Evolutionary conservation across 352 stramenopile species (phyloP).

Genomic region (Phytopythium chamaehyphon): DNA sequence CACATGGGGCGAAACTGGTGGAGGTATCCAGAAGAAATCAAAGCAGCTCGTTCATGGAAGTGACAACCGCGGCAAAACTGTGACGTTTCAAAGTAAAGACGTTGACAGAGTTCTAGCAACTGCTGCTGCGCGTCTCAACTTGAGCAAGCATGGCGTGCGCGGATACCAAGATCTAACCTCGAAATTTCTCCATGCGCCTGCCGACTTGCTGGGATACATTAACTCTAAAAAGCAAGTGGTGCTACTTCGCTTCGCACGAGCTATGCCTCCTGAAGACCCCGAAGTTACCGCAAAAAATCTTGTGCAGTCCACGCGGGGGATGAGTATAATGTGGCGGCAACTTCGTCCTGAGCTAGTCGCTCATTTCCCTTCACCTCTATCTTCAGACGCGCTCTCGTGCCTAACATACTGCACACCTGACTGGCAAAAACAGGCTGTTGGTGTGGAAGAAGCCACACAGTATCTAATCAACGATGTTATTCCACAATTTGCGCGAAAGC

Average conservation of each 20-base stretch:
- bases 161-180: constrained; percentile 87
- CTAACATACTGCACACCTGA: constrained; percentile 87
- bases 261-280: constrained; percentile 88
- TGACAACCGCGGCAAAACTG: constrained; percentile 74
- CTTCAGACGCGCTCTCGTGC: constrained; percentile 77
- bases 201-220: constrained; percentile 81
- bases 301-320: constrained; percentile 61
- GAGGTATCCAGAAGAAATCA: constrained; percentile 45
- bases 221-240: constrained; percentile 48
- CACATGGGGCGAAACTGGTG: constrained; percentile 57
- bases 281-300: constrained; percentile 68
- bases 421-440: constrained; percentile 69
- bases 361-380: constrained; percentile 47
- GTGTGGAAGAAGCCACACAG: constrained; percentile 66
- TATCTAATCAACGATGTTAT: constrained; percentile 75
- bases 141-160: constrained; percentile 80
- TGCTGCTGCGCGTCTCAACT: constrained; percentile 68
- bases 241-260: constrained; percentile 81
- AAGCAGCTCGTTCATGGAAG: constrained; percentile 87
- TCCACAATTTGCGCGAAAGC: constrained; percentile 71
- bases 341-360: constrained; percentile 85
- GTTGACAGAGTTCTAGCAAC: constrained; percentile 64
- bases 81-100: constrained; percentile 78
- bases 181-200: constrained; percentile 71
- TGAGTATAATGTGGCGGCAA: constrained; percentile 92